Evolutionary conservation across 164 flowering plant species (phyloP).

Genomic region (Stephania japonica): DNA sequence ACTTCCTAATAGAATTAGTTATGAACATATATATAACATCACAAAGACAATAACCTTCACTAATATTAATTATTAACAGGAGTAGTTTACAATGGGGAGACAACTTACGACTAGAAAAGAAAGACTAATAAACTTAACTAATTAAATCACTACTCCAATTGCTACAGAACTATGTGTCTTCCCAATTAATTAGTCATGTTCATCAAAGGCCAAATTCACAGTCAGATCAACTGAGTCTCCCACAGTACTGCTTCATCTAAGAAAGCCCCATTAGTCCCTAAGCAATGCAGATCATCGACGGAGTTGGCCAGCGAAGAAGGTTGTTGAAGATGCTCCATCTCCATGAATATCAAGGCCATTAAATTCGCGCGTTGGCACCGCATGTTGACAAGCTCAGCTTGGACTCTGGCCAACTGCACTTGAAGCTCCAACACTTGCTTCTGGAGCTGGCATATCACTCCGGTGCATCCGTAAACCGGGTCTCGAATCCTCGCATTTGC

Average conservation of each 20-base stretch:
- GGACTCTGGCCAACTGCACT: conserved; percentile 53
- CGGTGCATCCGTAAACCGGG: conserved; percentile 73
- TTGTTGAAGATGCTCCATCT: conserved; percentile 28
- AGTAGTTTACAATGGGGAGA: background rate
- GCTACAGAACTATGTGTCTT: background rate
- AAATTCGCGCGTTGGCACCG: conserved; percentile 48
- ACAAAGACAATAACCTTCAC: no score
- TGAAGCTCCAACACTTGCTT: conserved; percentile 65
- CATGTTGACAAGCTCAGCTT: conserved; percentile 52
- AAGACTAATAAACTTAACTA: background rate
- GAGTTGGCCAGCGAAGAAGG: background rate
- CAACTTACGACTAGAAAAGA: background rate
- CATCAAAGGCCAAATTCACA: background rate
- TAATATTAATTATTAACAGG: no score
- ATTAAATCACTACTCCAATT: background rate
- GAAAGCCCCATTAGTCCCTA: background rate
- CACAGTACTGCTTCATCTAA: background rate
- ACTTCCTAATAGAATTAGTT: no score
- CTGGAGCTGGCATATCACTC: conserved; percentile 68
- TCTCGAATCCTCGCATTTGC: conserved; percentile 66
- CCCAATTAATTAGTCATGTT: background rate
- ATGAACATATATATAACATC: no score
- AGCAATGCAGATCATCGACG: conserved; percentile 3
- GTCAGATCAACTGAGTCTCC: background rate
- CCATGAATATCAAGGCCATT: conserved; percentile 47